Base-by-base conservation (phyloP, 805 yeast species). In the Debaryomyces maramus region DNA sequence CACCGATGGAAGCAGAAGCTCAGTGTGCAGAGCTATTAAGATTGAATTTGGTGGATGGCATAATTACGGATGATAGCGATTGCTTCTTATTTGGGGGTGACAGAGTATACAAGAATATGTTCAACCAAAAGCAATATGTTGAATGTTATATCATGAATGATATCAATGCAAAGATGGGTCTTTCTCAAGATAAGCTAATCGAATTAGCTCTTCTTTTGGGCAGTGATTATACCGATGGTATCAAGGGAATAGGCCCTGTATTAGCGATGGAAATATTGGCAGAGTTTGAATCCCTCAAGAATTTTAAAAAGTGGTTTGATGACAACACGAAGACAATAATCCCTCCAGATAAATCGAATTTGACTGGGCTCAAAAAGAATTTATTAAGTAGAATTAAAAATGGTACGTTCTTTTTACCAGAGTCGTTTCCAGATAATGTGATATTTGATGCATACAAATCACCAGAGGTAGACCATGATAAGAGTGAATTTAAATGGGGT, bases 1-100 rank as follows among this genome's bases (percentile, higher is more conserved):
- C 99, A 0, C 99, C 99, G 1, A 88, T 88, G 90, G 99, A 93
- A 63, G 99, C 99, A 1, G 99, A 93, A 65, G 98, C 99, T 0
- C 99, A 93, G 55, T 93, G 99, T 65, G 97, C 96, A 0, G 87
- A 84, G 48, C 63, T 93, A 5, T 61, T 80, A 28, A 55, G 61
- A n/a, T 60, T 89, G 16, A 78, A 76, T 0, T 67, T 93, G 14
- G 97, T 91, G 3, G 98, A 93, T 61, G 99, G 99, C 0, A 84
- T 93, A 5, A 83, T 93, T 17, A 93, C 99, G 0, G 99, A 93
- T 63, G 99, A 93, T 68, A 88, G 96, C 49, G 99, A 93, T 74
- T 89, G 95, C 36, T 93, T 93, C 51, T 61, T 93, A 26, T 93
- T 93, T 69, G 98, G 98, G 0, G 96, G 96, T 1, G 78, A 79